Conservation (phyloP, 2,329 filamentous ascomycete genomes). For the Ophiostoma perfectum region DNA sequence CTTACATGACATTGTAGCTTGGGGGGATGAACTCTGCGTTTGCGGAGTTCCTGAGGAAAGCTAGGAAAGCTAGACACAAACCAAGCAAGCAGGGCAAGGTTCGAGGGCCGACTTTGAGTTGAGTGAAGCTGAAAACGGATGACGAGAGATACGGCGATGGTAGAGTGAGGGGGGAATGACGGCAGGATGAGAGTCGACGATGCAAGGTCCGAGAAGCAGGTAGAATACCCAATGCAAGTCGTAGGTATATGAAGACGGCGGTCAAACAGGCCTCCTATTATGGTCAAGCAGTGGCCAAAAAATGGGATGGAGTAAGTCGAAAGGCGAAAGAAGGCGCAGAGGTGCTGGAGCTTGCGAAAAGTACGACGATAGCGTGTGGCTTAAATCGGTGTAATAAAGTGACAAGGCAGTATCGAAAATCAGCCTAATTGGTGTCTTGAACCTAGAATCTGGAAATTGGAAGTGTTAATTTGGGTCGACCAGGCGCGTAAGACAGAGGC, state of each 20-base stretch:
- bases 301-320: too few species aligned
- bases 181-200: too few species aligned
- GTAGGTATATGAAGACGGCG: too few species aligned
- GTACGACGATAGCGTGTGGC: too few species aligned
- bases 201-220: too few species aligned
- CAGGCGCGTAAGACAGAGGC: not conserved
- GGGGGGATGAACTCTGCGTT: not conserved
- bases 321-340: too few species aligned
- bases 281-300: too few species aligned
- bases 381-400: not conserved
- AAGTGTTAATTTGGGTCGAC: not conserved
- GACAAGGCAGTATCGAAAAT: not conserved
- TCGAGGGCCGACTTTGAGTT: not conserved
- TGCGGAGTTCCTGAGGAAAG: not conserved
- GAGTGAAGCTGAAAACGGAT: not conserved
- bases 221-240: too few species aligned
- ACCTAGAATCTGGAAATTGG: not conserved
- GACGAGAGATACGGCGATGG: too few species aligned
- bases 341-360: too few species aligned
- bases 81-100: not conserved
- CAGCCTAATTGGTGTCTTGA: not conserved
- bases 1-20: slow-evolving; percentile 10
- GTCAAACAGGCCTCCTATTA: too few species aligned
- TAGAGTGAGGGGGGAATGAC: too few species aligned
- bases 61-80: not conserved